phyloP scores from a whole-genome alignment of 345 rosid species.

The Eucalyptus curtisii region DNA sequence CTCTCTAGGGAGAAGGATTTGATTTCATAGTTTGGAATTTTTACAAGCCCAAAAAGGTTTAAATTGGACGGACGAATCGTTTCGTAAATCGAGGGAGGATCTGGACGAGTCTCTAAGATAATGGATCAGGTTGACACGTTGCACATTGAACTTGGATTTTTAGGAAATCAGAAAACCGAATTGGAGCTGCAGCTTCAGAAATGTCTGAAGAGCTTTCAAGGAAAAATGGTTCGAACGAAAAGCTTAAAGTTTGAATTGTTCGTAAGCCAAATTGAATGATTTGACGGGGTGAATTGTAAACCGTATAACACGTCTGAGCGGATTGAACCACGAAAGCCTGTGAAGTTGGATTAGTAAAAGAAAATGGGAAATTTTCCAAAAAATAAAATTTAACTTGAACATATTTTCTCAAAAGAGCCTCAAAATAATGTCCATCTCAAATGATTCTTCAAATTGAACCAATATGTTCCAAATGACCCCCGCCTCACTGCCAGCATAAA shows the following conservation, averaged over 20 bases:
- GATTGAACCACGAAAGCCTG: too few relatives aligned
- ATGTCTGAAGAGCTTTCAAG: constrained; percentile 35
- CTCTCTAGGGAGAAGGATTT: constrained; percentile 3
- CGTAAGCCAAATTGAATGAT: not conserved
- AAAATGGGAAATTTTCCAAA: too few relatives aligned
- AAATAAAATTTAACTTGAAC: too few relatives aligned
- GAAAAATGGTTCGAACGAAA: constrained; percentile 13
- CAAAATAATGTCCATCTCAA: too few relatives aligned
- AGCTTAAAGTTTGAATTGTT: constrained; percentile 1
- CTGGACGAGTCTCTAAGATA: constrained; percentile 21
- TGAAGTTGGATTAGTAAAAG: not conserved
- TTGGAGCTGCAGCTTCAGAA: constrained; percentile 34
- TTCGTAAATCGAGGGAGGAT: constrained; percentile 34
- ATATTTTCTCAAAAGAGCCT: not conserved
- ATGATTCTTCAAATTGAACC: not conserved
- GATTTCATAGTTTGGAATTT: constrained; percentile 22
- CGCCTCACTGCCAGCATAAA: not conserved
- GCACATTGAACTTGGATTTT: constrained; percentile 29
- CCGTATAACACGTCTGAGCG: too few relatives aligned
- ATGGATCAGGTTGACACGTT: constrained; percentile 30
- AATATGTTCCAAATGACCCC: not conserved
- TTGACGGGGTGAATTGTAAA: too few relatives aligned
- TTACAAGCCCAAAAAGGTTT: constrained; percentile 22
- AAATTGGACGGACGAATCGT: constrained; percentile 54
- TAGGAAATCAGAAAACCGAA: constrained; percentile 36